Evolutionary conservation across 1,284 basidiomycete genomes (phyloP).

Genomic region (Nidula niveotomentosa): DNA sequence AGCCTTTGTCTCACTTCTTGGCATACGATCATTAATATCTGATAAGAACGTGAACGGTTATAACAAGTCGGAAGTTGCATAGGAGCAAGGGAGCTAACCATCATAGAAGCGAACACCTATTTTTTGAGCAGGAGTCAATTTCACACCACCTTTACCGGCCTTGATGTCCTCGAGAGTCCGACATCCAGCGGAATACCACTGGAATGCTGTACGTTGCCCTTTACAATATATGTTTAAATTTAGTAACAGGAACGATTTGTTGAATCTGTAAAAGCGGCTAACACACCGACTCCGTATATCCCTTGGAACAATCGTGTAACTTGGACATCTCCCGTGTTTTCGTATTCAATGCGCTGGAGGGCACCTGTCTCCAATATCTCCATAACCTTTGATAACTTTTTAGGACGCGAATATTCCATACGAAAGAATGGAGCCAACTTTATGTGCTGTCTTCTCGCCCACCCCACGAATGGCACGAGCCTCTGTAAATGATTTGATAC

Average conservation of each 20-base stretch:
- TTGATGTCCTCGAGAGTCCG: slow-evolving; percentile 76
- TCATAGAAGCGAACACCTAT: slow-evolving; percentile 81
- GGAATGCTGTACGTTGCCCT: slow-evolving; percentile 65
- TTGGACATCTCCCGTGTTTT: slow-evolving; percentile 59
- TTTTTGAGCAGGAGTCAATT: slow-evolving; percentile 64
- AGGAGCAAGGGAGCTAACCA: slow-evolving; percentile 35
- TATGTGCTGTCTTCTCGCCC: slow-evolving; percentile 73
- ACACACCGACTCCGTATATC: slow-evolving; percentile 83
- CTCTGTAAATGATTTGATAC: slow-evolving; percentile 63
- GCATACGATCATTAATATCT: slow-evolving; percentile 85
- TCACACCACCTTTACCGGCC: slow-evolving; percentile 56
- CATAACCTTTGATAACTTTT: slow-evolving; percentile 53
- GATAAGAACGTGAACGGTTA: neutral
- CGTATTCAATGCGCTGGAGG: slow-evolving; percentile 59
- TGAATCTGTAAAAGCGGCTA: neutral
- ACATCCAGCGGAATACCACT: slow-evolving; percentile 78
- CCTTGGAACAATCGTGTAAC: slow-evolving; percentile 63
- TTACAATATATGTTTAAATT: neutral
- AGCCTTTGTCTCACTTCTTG: slow-evolving; percentile 72
- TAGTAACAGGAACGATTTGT: neutral
- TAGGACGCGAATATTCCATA: neutral
- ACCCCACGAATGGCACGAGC: slow-evolving; percentile 66
- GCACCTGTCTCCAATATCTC: slow-evolving; percentile 75
- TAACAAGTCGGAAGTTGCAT: no score
- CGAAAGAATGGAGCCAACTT: slow-evolving; percentile 42